These are phyloP conservation scores for Pythium volutum DNA, from an alignment of 352 stramenopile genomes.

Conservation along the genomic window DNA sequence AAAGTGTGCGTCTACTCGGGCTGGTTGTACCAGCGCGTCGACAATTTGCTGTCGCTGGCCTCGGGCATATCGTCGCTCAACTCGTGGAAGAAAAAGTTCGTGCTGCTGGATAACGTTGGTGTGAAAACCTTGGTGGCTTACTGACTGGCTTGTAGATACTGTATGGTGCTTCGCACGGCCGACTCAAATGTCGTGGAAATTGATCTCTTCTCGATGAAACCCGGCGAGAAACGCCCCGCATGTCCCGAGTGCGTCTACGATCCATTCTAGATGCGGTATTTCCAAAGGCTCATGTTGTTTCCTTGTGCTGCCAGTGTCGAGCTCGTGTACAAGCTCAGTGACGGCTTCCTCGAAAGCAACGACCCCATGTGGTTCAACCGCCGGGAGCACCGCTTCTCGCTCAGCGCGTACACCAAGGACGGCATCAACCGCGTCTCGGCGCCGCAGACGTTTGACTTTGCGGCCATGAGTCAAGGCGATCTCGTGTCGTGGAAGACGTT, in stretches of 20 bases:
- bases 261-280: background rate
- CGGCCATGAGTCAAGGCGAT: conserved; percentile 49
- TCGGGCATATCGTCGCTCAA: conserved; percentile 70
- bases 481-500: conserved; percentile 74
- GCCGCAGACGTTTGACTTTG: conserved; percentile 62
- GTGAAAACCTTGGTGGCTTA: background rate
- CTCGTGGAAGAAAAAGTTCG: conserved; percentile 79
- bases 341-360: conserved; percentile 55
- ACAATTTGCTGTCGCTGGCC: conserved; percentile 78
- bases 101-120: background rate
- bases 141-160: conserved; percentile 45
- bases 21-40: conserved; percentile 77
- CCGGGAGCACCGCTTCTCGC: conserved; percentile 61
- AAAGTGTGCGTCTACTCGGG: conserved; percentile 80
- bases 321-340: conserved; percentile 54
- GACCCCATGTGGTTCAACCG: conserved; percentile 66
- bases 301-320: conserved; percentile 30
- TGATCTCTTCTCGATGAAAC: conserved; percentile 76
- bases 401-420: conserved; percentile 59
- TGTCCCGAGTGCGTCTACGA: conserved; percentile 41
- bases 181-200: conserved; percentile 67
- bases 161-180: conserved; percentile 61
- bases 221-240: conserved; percentile 62
- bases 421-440: conserved; percentile 62
- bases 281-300: background rate